A percentile compares a stretch with the other conserved stretches of the same genome.
Evolutionary conservation across 148 eudicot species (phyloP).

Genomic region (Drosera capensis): DNA sequence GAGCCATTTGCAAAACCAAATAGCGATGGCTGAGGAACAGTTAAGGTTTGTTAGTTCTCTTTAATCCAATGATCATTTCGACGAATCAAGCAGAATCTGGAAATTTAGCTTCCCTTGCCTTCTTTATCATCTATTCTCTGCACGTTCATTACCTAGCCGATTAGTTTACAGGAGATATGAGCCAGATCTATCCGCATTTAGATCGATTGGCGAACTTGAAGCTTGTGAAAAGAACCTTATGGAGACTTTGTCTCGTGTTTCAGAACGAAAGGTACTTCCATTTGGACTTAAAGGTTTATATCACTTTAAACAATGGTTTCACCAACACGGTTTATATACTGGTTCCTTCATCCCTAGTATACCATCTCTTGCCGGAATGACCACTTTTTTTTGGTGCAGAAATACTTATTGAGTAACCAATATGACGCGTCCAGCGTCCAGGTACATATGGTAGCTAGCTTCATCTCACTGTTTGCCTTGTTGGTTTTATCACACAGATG

Average conservation of each 20-base stretch:
- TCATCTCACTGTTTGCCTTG: not conserved
- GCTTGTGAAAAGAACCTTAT: conserved; percentile 37
- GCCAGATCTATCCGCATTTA: conserved; percentile 37
- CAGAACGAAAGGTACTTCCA: conserved; percentile 41
- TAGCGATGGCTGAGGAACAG: conserved; percentile 41
- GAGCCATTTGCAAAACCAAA: conserved; percentile 37
- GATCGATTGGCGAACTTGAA: conserved; percentile 42
- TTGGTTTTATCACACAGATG: not conserved
- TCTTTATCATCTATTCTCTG: too few relatives aligned
- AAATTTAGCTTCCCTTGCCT: too few relatives aligned
- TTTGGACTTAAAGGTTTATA: not conserved
- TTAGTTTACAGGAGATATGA: conserved; percentile 25
- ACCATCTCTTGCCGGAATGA: not conserved
- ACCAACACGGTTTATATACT: not conserved
- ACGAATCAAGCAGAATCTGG: not conserved
- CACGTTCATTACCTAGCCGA: too few relatives aligned
- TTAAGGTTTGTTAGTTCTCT: conserved; percentile 21
- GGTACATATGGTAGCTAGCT: conserved; percentile 9
- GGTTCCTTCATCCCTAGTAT: not conserved
- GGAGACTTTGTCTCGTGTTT: conserved; percentile 37
- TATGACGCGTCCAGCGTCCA: conserved; percentile 30
- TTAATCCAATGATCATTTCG: not conserved
- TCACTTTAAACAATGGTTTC: not conserved
- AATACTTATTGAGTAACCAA: conserved; percentile 30
- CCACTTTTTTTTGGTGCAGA: conserved; percentile 12